Evolutionary conservation across 2,329 filamentous ascomycete species (phyloP).

Genomic region (Fusarium coicis): DNA sequence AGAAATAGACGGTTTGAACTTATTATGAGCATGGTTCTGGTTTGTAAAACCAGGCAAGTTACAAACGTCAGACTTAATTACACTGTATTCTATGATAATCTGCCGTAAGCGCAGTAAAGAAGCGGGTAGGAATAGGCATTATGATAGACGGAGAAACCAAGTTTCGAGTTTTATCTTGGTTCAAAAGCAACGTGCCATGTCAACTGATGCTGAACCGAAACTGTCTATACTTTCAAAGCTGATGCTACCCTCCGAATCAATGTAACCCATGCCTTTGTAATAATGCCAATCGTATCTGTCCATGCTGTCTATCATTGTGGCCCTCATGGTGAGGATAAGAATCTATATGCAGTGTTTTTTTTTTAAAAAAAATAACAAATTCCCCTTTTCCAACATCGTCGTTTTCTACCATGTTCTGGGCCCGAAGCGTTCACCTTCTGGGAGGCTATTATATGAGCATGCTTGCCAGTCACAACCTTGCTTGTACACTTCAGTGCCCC

Average conservation of each 20-base stretch:
- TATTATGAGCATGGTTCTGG: constrained; percentile 35
- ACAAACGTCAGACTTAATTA: constrained; percentile 39
- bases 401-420: constrained; percentile 66
- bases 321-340: background rate
- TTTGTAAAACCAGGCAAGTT: constrained; percentile 30
- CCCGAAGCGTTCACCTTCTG: constrained; percentile 73
- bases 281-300: constrained; percentile 4
- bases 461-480: constrained; percentile 87
- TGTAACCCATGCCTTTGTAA: constrained; percentile 8
- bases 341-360: constrained; percentile 39
- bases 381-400: background rate
- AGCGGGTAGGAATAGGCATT: constrained; percentile 32
- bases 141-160: constrained; percentile 45
- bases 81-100: constrained; percentile 51
- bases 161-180: constrained; percentile 33
- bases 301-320: constrained; percentile 35
- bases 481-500: constrained; percentile 89
- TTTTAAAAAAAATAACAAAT: background rate
- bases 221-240: background rate
- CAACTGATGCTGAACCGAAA: background rate
- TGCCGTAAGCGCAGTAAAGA: constrained; percentile 42
- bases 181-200: constrained; percentile 9
- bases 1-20: constrained; percentile 47
- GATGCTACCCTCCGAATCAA: background rate
- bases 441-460: constrained; percentile 74